Conservation (phyloP, 768 basidiomycete species). For the Lactarius psammicola region DNA sequence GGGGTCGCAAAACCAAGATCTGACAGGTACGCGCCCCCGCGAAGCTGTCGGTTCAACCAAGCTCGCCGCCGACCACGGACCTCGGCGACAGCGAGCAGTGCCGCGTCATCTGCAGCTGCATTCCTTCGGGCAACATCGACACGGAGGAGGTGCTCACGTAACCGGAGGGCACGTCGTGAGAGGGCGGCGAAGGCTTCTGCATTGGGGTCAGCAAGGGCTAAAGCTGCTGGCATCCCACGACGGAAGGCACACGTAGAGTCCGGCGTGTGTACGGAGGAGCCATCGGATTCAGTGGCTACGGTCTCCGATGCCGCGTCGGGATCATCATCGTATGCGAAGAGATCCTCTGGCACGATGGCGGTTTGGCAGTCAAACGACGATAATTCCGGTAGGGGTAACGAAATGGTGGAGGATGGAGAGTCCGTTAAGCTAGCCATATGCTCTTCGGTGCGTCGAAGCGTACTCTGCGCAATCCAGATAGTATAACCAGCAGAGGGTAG, state of each 20-base stretch:
- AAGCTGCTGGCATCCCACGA: slow-evolving; percentile 28
- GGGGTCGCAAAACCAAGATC: slow-evolving; percentile 52
- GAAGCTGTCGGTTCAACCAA: slow-evolving; percentile 57
- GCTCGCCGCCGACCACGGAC: slow-evolving; percentile 60
- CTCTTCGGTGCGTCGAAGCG: slow-evolving; percentile 48
- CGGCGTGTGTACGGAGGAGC: slow-evolving; percentile 50
- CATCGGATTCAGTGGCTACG: slow-evolving; percentile 44
- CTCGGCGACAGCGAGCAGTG: slow-evolving; percentile 45
- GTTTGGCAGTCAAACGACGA: slow-evolving; percentile 25
- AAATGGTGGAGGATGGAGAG: slow-evolving; percentile 21
- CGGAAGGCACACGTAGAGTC: slow-evolving; percentile 32
- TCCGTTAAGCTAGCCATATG: slow-evolving; percentile 32
- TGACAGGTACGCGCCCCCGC: slow-evolving; percentile 37
- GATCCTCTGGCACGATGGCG: slow-evolving; percentile 19
- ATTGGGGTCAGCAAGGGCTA: slow-evolving; percentile 23
- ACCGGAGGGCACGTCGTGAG: slow-evolving; percentile 31
- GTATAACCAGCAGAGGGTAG: slow-evolving; percentile 43
- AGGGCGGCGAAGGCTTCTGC: slow-evolving; percentile 36
- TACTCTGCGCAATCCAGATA: slow-evolving; percentile 54
- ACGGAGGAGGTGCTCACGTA: slow-evolving; percentile 41
- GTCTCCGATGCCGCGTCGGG: slow-evolving; percentile 28
- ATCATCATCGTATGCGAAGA: slow-evolving; percentile 41
- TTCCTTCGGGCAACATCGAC: slow-evolving; percentile 42
- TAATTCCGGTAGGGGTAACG: slow-evolving; percentile 15
- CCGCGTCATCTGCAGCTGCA: slow-evolving; percentile 39